Percentiles rank a stretch among this genome's conserved stretches.
phyloP scores from a whole-genome alignment of 768 basidiomycete species.

The Leccinum sublutescens region DNA sequence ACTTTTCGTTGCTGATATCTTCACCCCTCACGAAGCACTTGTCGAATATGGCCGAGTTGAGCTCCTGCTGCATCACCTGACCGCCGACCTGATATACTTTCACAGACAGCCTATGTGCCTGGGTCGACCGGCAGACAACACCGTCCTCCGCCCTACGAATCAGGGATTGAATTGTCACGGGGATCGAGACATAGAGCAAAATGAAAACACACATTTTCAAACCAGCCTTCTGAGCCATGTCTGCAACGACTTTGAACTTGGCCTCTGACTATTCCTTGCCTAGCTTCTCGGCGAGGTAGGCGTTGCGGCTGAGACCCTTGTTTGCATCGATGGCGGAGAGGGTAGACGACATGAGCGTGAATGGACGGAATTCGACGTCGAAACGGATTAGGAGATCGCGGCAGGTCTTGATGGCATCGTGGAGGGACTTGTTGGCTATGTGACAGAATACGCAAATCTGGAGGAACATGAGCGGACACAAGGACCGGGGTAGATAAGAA shows the following conservation, averaged over 20 bases:
- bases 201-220: conserved; percentile 22
- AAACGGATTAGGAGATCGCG: conserved; percentile 32
- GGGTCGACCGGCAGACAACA: conserved; percentile 37
- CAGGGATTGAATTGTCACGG: neutral
- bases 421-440: conserved; percentile 37
- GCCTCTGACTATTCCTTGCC: conserved; percentile 28
- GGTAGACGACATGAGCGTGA: conserved; percentile 28
- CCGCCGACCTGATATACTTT: conserved; percentile 44
- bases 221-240: conserved; percentile 31
- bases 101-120: conserved; percentile 44
- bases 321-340: conserved; percentile 16
- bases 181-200: neutral
- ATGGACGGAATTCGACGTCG: conserved; percentile 38
- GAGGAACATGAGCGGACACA: conserved; percentile 6
- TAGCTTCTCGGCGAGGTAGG: conserved; percentile 25
- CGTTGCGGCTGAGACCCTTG: conserved; percentile 21
- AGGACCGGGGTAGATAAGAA: neutral
- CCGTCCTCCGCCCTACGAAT: conserved; percentile 37
- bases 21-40: conserved; percentile 40
- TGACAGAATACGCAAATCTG: conserved; percentile 39
- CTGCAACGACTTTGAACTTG: conserved; percentile 26
- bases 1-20: conserved; percentile 36
- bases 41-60: conserved; percentile 40
- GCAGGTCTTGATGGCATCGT: conserved; percentile 35
- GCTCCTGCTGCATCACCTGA: conserved; percentile 36